Base-by-base conservation (phyloP, 176 grass and related monocot genomes). In the Triticum monococcum region DNA sequence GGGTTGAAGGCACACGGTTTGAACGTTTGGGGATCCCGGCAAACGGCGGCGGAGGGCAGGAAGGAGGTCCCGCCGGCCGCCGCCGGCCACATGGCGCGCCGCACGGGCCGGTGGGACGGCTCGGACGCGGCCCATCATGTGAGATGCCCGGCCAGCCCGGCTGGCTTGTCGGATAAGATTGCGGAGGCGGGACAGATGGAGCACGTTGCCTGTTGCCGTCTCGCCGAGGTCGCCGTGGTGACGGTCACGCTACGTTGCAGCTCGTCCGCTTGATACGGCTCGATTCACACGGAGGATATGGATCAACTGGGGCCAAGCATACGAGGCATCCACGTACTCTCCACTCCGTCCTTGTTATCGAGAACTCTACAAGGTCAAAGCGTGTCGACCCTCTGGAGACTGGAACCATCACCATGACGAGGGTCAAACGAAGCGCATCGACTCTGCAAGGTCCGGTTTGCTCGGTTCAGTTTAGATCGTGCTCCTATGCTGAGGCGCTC, bases 91-190 rank as follows among this genome's bases (percentile, higher is more conserved):
- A 78, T 89, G 89, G 61, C 13, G 8, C 60, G 62, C 17, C 36
- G 65, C 46, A 5, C 56, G 68, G 33, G 78, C 78, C 63, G 62
- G 28, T 63, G 63, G 82, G 45, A 18, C 41, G 56, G 72, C 11
- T 38, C 2, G 32, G 66, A 57, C 60, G 68, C 86, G 78, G 86
- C 69, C 76, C 82, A 77, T 60, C 72, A 88, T 56, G 86, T 78
- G 64, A 77, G 38, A 72, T 73, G 67, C 64, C 66, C 76, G 35
- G 77, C 52, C 43, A 22, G 48, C 45, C n/a, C n/a, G 10, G 64
- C 18, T 66, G 62, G 9, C 38, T 46, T 67, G 40, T 66, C 62
- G 14, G 62, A 67, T 48, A 67, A 65, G 79, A 48, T n/a, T 10
- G 38, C 38, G 3, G 3, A 50, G 46, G 12, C 48, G 48, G 17